These are phyloP conservation scores for Blastomyces parvus DNA, from an alignment of 2,329 filamentous ascomycete species.

Conservation along the genomic window DNA sequence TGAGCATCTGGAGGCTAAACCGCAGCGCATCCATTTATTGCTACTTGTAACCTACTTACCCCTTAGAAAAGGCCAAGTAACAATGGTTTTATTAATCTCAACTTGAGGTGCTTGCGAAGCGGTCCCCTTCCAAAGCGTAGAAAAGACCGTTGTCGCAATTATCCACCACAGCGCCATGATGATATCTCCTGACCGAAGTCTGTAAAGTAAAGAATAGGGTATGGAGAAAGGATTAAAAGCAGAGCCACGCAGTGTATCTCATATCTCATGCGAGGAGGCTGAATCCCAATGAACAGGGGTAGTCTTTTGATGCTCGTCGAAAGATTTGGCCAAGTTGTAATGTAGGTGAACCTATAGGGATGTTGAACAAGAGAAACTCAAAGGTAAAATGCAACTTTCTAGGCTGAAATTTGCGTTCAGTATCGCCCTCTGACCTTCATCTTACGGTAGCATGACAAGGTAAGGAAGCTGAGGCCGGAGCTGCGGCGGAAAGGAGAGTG, in stretches of 20 bases:
- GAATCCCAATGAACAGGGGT: not conserved
- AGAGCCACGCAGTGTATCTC: not conserved
- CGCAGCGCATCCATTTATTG: not conserved
- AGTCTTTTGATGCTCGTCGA: not conserved
- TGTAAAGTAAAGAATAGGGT: not conserved
- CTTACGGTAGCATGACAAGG: not conserved
- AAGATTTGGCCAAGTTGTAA: not conserved
- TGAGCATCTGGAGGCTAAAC: not conserved
- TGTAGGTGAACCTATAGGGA: not conserved
- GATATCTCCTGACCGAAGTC: not conserved
- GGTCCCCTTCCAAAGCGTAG: conserved; percentile 17
- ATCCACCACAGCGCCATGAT: conserved; percentile 10
- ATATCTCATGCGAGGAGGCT: not conserved
- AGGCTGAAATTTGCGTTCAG: not conserved
- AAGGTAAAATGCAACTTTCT: not conserved
- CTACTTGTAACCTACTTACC: conserved; percentile 20
- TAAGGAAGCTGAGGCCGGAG: not conserved
- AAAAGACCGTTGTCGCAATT: conserved; percentile 9
- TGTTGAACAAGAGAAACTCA: not conserved
- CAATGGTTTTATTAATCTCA: conserved; percentile 52
- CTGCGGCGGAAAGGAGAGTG: not conserved
- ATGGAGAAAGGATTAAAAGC: not conserved
- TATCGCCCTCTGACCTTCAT: not conserved
- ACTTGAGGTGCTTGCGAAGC: conserved; percentile 34
- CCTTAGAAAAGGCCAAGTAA: conserved; percentile 44